Conservation (phyloP, 805 yeast genomes). For the Blastobotrys peoriensis region DNA sequence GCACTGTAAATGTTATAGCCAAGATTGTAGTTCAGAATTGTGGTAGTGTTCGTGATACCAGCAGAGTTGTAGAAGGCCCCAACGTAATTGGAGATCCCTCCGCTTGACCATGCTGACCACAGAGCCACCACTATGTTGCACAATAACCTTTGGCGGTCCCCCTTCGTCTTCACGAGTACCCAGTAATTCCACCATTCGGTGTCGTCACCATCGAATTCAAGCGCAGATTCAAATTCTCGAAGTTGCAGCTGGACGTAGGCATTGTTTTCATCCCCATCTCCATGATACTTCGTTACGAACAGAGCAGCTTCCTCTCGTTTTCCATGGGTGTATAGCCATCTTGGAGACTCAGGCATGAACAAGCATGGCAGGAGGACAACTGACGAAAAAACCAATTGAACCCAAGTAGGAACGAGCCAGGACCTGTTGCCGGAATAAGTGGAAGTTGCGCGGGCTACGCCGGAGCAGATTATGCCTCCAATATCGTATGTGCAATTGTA, state of each 20-base stretch:
- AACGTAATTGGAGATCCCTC: constrained; percentile 8
- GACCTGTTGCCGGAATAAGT: constrained; percentile 5
- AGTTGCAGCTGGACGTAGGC: constrained; percentile 12
- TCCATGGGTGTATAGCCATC: constrained; percentile 16
- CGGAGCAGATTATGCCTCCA: constrained; percentile 15
- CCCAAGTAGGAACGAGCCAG: constrained; percentile 15
- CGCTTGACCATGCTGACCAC: constrained; percentile 9
- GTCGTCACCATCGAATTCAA: constrained; percentile 10
- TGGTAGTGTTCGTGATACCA: constrained; percentile 10
- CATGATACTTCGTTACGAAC: constrained; percentile 14
- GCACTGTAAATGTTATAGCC: constrained; percentile 5
- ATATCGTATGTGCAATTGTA: too few species aligned
- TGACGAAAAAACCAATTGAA: constrained; percentile 10
- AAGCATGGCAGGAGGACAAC: constrained; percentile 2
- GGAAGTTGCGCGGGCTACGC: constrained; percentile 9
- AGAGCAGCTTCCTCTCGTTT: constrained; percentile 10
- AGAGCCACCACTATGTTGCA: too few species aligned
- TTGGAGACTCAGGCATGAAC: constrained; percentile 13
- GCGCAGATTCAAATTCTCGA: constrained; percentile 9
- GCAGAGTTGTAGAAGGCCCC: constrained; percentile 11
- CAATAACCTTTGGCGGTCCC: constrained; percentile 10
- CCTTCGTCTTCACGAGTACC: constrained; percentile 8
- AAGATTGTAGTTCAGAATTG: constrained; percentile 10
- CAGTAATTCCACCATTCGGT: constrained; percentile 15
- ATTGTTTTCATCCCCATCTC: constrained; percentile 9